phyloP scores from a whole-genome alignment of 1,284 basidiomycete genomes.

The Ganoderma leucocontextum region DNA sequence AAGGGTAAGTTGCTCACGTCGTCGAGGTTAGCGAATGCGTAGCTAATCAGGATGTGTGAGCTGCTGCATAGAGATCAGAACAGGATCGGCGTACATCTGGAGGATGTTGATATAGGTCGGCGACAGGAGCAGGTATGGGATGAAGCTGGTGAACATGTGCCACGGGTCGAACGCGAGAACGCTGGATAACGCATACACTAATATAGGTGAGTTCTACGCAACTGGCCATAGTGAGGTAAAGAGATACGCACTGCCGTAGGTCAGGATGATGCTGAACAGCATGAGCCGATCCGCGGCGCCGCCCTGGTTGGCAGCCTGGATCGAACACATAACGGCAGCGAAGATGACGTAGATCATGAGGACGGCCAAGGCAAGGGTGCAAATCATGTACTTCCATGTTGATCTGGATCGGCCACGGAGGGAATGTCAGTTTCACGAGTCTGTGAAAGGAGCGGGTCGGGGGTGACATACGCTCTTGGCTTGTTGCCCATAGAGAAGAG shows the following conservation, averaged over 20 bases:
- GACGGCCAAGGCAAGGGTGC: conserved; percentile 79
- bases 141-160: conserved; percentile 92
- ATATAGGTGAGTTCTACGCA: neutral
- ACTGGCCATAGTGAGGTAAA: neutral
- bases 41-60: conserved; percentile 50
- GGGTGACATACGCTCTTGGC: conserved; percentile 75
- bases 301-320: conserved; percentile 72
- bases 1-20: conserved; percentile 57
- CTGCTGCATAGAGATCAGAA: neutral
- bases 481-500: conserved; percentile 98
- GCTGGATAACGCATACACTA: conserved; percentile 80
- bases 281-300: conserved; percentile 77
- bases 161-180: conserved; percentile 93
- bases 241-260: conserved; percentile 75
- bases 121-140: conserved; percentile 88
- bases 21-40: conserved; percentile 85
- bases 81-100: conserved; percentile 68
- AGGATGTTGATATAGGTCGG: conserved; percentile 92
- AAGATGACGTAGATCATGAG: conserved; percentile 86
- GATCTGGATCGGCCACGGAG: conserved; percentile 53
- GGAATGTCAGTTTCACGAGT: conserved; percentile 2
- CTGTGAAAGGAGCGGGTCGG: neutral
- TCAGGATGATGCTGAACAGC: conserved; percentile 86
- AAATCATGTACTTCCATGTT: conserved; percentile 86
- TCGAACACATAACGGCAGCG: conserved; percentile 78